These are phyloP conservation scores for Paraconiothyrium sp. DNA, from an alignment of 2,329 filamentous ascomycete species.

Conservation along the genomic window DNA sequence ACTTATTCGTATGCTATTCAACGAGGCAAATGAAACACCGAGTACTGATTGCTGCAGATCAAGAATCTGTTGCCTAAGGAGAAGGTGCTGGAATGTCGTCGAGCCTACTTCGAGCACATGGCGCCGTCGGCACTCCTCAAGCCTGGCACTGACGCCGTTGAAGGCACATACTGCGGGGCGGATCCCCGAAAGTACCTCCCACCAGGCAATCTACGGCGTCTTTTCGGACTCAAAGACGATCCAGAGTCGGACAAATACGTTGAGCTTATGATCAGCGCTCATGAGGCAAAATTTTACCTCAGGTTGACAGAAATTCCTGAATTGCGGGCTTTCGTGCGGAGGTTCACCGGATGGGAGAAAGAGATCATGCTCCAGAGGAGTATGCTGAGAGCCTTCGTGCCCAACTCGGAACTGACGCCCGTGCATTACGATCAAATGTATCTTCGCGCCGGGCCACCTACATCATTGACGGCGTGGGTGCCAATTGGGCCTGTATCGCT, in stretches of 20 bases:
- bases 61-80: conserved; percentile 17
- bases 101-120: conserved; percentile 20
- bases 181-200: conserved; percentile 4
- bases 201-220: conserved; percentile 7
- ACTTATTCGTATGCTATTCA: conserved; percentile 5
- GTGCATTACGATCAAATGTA: conserved; percentile 23
- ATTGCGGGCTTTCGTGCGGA: conserved; percentile 11
- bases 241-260: conserved; percentile 14
- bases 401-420: conserved; percentile 16
- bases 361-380: conserved; percentile 15
- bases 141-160: conserved; percentile 4
- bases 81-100: conserved; percentile 17
- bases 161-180: conserved; percentile 4
- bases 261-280: conserved; percentile 17
- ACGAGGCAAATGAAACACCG: neutral
- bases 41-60: neutral
- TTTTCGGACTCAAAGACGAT: conserved; percentile 6
- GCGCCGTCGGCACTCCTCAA: conserved; percentile 14
- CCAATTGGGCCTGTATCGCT: conserved; percentile 15
- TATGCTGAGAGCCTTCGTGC: conserved; percentile 18
- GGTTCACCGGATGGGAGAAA: conserved; percentile 14
- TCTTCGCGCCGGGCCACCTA: conserved; percentile 16
- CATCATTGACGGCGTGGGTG: conserved; percentile 19
- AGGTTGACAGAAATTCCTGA: conserved; percentile 11
- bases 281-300: conserved; percentile 16